Conservation (phyloP, 345 rosid species). For the Salix koriyanagi region DNA sequence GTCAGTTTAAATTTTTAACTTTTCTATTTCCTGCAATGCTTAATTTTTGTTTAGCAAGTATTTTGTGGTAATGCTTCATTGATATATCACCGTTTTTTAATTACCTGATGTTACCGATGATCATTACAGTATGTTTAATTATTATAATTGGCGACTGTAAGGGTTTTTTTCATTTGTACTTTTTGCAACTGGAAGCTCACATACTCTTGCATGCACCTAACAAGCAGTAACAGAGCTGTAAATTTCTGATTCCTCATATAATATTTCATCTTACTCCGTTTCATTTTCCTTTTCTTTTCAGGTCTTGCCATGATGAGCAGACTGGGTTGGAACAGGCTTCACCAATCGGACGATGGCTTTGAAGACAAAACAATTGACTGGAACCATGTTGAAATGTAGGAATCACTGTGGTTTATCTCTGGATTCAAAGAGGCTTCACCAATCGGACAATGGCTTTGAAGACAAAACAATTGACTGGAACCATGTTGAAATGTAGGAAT, state of each 20-base stretch:
- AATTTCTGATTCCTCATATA: background rate
- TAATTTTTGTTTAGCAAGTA: no score
- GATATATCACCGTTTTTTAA: no score
- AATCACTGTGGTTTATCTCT: no score
- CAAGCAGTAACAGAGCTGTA: background rate
- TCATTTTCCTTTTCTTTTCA: slow-evolving; percentile 20
- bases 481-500: slow-evolving; percentile 38
- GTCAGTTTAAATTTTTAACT: no score
- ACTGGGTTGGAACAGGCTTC: slow-evolving; percentile 50
- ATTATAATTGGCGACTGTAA: no score
- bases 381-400: slow-evolving; percentile 50
- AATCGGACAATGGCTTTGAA: slow-evolving; percentile 30
- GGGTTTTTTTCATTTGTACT: no score
- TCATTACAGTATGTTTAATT: no score
- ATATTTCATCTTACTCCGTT: background rate
- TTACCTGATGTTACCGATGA: no score
- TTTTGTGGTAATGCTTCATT: no score
- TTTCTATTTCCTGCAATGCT: no score
- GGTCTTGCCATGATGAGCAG: slow-evolving; percentile 81
- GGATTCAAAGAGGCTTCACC: no score
- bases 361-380: slow-evolving; percentile 51
- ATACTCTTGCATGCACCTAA: background rate
- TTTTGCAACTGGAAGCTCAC: no score
- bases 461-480: slow-evolving; percentile 58
- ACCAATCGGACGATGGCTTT: slow-evolving; percentile 33